Evolutionary conservation across 148 eudicot species (phyloP).

Genomic region (Cornus kousa): DNA sequence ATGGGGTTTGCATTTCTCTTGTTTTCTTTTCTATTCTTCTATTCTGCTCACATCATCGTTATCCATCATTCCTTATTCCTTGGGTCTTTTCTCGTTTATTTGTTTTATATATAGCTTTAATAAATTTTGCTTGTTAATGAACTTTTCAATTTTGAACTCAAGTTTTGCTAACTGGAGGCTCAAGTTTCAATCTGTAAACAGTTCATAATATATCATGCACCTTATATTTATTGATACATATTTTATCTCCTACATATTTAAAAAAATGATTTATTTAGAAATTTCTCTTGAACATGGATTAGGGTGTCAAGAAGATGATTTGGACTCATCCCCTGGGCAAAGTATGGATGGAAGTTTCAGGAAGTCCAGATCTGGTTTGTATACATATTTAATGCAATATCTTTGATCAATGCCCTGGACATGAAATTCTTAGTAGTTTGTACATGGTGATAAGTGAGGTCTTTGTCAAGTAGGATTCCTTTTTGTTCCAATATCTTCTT

Average conservation of each 20-base stretch:
- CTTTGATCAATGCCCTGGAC: constrained; percentile 2
- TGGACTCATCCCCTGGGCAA: constrained; percentile 42
- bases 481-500: background rate
- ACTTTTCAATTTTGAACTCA: background rate
- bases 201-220: background rate
- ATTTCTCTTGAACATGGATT: constrained; percentile 37
- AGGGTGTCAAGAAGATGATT: constrained; percentile 57
- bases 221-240: background rate
- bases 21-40: background rate
- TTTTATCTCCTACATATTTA: background rate
- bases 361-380: constrained; percentile 54
- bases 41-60: background rate
- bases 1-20: background rate
- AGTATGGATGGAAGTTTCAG: constrained; percentile 62
- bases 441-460: background rate
- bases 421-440: background rate
- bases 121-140: background rate
- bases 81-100: background rate
- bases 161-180: background rate
- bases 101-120: background rate
- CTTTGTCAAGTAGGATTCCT: background rate
- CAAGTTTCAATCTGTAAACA: background rate
- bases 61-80: background rate
- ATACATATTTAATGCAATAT: constrained; percentile 9
- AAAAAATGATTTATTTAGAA: constrained; percentile 19